phyloP scores from a whole-genome alignment of 495 filamentous ascomycete species.

The Penicillium ochrochloron region DNA sequence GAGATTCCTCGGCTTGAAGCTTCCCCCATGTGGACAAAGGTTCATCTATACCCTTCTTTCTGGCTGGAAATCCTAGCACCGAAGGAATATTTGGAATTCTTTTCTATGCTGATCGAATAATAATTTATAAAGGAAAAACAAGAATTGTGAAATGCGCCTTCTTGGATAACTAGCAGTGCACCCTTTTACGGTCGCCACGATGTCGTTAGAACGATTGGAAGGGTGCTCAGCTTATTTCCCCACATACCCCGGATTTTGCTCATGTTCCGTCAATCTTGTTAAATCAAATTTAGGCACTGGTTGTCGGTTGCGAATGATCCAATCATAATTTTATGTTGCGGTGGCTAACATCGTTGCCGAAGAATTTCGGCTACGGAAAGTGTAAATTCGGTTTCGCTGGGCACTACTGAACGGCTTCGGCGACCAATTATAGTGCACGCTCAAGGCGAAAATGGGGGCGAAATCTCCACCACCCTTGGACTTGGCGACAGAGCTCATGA shows the following conservation, averaged over 20 bases:
- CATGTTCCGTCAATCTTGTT: neutral
- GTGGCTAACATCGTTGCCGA: neutral
- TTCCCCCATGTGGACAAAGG: no score
- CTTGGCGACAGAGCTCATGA: neutral
- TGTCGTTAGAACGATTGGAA: neutral
- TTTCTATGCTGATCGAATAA: no score
- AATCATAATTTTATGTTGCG: neutral
- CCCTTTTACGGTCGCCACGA: no score
- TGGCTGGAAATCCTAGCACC: no score
- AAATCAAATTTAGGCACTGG: neutral
- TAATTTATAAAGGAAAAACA: no score
- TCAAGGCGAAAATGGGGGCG: neutral
- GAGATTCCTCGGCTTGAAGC: no score
- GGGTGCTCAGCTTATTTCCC: neutral
- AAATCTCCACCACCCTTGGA: neutral
- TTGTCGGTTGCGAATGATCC: neutral
- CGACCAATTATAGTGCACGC: neutral
- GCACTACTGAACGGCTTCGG: neutral
- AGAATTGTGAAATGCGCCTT: no score
- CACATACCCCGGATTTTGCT: neutral
- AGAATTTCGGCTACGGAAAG: slow-evolving; percentile 2
- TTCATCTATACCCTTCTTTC: no score
- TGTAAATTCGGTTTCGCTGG: neutral
- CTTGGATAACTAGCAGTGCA: no score
- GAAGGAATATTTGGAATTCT: no score